These are phyloP conservation scores for Boletales sp. DNA, from an alignment of 768 basidiomycete genomes.

Conservation along the genomic window DNA sequence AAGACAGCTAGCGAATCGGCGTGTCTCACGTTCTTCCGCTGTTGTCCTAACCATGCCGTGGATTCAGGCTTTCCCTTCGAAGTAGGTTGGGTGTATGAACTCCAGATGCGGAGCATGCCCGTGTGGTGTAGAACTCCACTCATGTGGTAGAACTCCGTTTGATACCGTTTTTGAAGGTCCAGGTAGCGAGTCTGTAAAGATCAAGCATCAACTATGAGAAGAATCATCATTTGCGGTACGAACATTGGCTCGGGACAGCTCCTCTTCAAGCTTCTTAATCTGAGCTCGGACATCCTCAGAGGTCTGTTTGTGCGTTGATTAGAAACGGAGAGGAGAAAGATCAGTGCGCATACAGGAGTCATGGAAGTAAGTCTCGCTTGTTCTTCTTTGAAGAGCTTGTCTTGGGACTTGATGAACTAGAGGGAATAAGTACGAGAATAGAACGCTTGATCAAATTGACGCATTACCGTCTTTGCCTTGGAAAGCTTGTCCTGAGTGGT, in stretches of 20 bases:
- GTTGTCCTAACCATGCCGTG: constrained; percentile 66
- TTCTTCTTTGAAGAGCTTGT: constrained; percentile 83
- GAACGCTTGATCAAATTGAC: background rate
- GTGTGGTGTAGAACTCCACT: constrained; percentile 67
- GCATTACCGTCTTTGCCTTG: constrained; percentile 70
- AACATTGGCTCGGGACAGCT: constrained; percentile 57
- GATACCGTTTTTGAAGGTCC: constrained; percentile 60
- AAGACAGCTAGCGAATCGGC: background rate
- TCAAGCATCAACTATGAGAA: constrained; percentile 1
- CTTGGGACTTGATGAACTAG: constrained; percentile 91
- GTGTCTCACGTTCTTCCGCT: constrained; percentile 47
- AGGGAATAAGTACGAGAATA: constrained; percentile 1
- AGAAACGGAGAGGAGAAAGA: constrained; percentile 1
- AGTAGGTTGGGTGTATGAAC: constrained; percentile 51
- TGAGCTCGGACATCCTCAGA: constrained; percentile 74
- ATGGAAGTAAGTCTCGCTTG: constrained; percentile 53
- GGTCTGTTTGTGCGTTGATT: constrained; percentile 36
- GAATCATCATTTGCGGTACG: background rate
- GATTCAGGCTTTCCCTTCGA: constrained; percentile 47
- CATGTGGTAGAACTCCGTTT: constrained; percentile 79
- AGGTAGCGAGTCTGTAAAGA: constrained; percentile 41
- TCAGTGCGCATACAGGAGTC: constrained; percentile 39
- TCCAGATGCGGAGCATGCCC: constrained; percentile 61
- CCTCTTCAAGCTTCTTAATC: constrained; percentile 63
- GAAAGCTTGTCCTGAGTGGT: constrained; percentile 69